Conservation (phyloP, 1,284 basidiomycete species). For the Flammula alnicola region DNA sequence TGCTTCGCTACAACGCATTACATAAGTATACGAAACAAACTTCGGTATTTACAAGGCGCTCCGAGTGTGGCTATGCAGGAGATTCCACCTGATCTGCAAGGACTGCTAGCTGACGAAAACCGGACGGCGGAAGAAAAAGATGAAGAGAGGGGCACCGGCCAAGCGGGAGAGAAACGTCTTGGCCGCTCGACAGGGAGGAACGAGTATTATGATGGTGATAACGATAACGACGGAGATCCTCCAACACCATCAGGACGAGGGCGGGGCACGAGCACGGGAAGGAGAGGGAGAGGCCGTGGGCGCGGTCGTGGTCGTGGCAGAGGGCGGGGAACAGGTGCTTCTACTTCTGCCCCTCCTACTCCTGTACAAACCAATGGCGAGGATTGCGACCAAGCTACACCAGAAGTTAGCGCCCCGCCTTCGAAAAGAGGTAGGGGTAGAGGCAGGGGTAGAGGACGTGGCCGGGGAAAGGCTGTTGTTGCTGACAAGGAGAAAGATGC, state of each 20-base stretch:
- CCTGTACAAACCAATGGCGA: constrained; percentile 11
- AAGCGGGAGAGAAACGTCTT: constrained; percentile 59
- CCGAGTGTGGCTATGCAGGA: constrained; percentile 97
- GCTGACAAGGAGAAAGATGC: constrained; percentile 31
- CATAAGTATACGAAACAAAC: constrained; percentile 87
- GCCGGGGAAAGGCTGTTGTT: constrained; percentile 11
- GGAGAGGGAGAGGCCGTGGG: constrained; percentile 25
- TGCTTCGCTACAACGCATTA: constrained; percentile 84
- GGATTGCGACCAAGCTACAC: constrained; percentile 14
- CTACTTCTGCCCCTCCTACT: constrained; percentile 13
- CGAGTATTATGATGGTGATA: constrained; percentile 77
- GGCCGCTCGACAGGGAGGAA: constrained; percentile 59
- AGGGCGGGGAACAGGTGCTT: constrained; percentile 23
- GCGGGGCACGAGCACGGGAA: constrained; percentile 30
- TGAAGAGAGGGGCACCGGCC: constrained; percentile 62
- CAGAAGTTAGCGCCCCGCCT: constrained; percentile 16
- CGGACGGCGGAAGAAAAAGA: constrained; percentile 72
- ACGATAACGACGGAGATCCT: constrained; percentile 61
- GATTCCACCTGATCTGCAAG: constrained; percentile 90
- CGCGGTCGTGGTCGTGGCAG: constrained; percentile 34
- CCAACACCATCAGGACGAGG: constrained; percentile 26
- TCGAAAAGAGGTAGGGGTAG: constrained; percentile 23
- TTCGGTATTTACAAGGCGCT: constrained; percentile 93
- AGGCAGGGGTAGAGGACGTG: constrained; percentile 22
- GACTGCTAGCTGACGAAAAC: constrained; percentile 81